These are phyloP conservation scores for Mrakia blollopis DNA, from an alignment of 768 basidiomycete species.

Conservation along the genomic window DNA sequence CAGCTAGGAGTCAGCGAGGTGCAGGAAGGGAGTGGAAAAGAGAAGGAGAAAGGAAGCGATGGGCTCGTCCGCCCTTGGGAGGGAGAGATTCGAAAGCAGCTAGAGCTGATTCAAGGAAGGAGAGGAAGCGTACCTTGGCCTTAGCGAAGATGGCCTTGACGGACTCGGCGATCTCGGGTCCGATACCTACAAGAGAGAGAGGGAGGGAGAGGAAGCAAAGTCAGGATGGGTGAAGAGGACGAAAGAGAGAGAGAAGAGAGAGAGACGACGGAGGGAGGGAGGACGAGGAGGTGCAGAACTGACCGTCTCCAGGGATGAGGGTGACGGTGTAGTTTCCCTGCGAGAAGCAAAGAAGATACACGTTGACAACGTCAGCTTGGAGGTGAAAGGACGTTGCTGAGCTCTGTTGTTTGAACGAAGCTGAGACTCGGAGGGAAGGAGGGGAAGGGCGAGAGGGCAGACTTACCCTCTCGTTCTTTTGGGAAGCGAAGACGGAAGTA, in stretches of 20 bases:
- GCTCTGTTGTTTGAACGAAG: neutral
- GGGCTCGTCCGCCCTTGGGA: neutral
- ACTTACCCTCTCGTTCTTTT: constrained; percentile 79
- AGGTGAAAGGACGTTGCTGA: neutral
- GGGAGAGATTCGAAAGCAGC: neutral
- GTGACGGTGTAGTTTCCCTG: constrained; percentile 97
- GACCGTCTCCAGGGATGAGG: constrained; percentile 93
- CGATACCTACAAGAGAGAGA: constrained; percentile 66
- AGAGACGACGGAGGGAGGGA: neutral
- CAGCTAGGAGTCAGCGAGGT: neutral
- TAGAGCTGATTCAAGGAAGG: neutral
- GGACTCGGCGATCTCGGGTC: constrained; percentile 95
- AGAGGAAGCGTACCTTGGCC: constrained; percentile 59
- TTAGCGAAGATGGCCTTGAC: constrained; percentile 88
- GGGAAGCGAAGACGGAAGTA: constrained; percentile 82
- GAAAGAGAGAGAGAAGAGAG: neutral
- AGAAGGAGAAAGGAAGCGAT: neutral
- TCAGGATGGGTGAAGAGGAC: neutral
- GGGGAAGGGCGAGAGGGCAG: neutral
- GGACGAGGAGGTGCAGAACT: constrained; percentile 36
- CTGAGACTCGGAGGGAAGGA: constrained; percentile 32
- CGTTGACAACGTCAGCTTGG: constrained; percentile 17
- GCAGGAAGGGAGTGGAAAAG: neutral
- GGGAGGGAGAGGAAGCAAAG: constrained; percentile 23
- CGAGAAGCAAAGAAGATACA: neutral